phyloP scores from a whole-genome alignment of 176 grass and related monocot genomes.

The Elymus sibiricus region DNA sequence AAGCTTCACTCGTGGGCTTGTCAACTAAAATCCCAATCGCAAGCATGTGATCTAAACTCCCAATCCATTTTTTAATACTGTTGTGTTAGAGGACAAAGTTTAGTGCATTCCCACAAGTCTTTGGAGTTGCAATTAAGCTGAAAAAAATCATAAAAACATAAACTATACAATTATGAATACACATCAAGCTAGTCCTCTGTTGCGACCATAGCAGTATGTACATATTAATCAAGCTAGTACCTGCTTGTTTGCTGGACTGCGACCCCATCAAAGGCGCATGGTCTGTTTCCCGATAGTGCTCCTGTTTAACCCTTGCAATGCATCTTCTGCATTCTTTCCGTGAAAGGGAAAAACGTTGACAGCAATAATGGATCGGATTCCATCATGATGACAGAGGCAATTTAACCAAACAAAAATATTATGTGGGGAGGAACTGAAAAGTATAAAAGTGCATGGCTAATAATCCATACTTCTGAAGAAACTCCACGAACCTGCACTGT shows the following conservation, averaged over 20 bases:
- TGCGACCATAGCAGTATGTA: too few relatives aligned
- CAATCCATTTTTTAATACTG: too few relatives aligned
- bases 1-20: too few relatives aligned
- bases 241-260: constrained; percentile 93
- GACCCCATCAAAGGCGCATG: constrained; percentile 91
- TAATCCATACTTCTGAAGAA: constrained; percentile 70
- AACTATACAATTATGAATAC: too few relatives aligned
- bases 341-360: neutral
- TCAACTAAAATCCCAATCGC: too few relatives aligned
- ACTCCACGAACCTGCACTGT: constrained; percentile 93
- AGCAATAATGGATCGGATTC: neutral
- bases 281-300: constrained; percentile 75
- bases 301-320: constrained; percentile 83
- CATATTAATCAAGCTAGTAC: constrained; percentile 8
- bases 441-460: neutral
- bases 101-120: too few relatives aligned
- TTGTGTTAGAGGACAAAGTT: too few relatives aligned
- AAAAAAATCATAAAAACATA: too few relatives aligned
- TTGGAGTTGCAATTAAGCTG: too few relatives aligned
- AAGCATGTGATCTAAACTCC: too few relatives aligned
- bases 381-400: neutral
- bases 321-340: constrained; percentile 91
- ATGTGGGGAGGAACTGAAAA: neutral
- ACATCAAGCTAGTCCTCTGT: too few relatives aligned
- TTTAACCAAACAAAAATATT: neutral